Evolutionary conservation across 164 flowering plant genomes (phyloP).

Genomic region (Magnolia sinica): DNA sequence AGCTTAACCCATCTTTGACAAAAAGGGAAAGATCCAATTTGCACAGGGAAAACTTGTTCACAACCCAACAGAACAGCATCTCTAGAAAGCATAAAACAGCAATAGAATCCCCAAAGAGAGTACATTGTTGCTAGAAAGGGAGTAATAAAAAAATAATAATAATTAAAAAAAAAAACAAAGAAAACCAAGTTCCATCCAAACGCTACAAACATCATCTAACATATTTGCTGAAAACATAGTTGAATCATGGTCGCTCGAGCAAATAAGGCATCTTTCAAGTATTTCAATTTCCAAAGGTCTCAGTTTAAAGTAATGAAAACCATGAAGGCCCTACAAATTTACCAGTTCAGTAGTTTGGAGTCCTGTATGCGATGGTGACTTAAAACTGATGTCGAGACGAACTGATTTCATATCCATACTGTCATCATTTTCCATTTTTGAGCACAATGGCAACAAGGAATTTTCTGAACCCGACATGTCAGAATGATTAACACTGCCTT

Average conservation of each 20-base stretch:
- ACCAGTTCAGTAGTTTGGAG: conserved; percentile 92
- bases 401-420: conserved; percentile 50
- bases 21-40: not conserved
- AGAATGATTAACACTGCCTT: conserved; percentile 19
- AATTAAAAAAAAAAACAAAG: not conserved
- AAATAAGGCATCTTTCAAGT: not conserved
- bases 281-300: not conserved
- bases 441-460: conserved; percentile 31
- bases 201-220: not conserved
- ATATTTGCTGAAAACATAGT: not conserved
- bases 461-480: conserved; percentile 34
- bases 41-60: not conserved
- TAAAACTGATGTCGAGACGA: conserved; percentile 93
- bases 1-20: too few species aligned
- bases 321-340: conserved; percentile 14
- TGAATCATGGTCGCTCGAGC: not conserved
- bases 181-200: conserved; percentile 1
- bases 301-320: not conserved
- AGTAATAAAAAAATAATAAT: not conserved
- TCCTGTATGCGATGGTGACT: conserved; percentile 93
- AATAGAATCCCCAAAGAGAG: not conserved
- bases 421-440: conserved; percentile 22
- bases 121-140: not conserved
- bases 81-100: not conserved
- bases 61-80: not conserved